These are phyloP conservation scores for Talaromyces rugulosus DNA, from an alignment of 2,329 filamentous ascomycete species.

Conservation along the genomic window DNA sequence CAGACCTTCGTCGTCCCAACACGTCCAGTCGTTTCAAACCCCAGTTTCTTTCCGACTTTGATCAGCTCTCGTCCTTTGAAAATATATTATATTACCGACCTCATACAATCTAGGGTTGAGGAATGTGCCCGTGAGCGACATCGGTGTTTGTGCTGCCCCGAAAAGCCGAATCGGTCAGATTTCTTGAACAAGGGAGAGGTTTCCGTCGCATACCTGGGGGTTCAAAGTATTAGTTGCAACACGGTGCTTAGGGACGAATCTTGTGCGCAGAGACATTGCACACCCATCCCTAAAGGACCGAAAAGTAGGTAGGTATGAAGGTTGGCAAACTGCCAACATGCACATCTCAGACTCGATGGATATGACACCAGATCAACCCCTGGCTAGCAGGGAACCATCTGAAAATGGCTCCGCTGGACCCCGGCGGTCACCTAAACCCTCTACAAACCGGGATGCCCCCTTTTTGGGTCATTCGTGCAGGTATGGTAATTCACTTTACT, in stretches of 20 bases:
- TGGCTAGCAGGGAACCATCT: constrained; percentile 15
- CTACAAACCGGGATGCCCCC: constrained; percentile 29
- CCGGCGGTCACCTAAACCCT: constrained; percentile 30
- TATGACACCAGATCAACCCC: constrained; percentile 17
- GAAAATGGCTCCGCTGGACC: constrained; percentile 17
- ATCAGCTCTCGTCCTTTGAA: background rate
- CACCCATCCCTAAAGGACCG: background rate
- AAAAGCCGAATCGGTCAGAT: background rate
- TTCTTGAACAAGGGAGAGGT: background rate
- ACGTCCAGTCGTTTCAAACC: background rate
- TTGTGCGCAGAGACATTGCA: background rate
- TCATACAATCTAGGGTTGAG: background rate
- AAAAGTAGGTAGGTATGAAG: constrained; percentile 11
- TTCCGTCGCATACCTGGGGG: background rate
- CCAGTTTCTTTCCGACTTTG: background rate
- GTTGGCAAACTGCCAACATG: constrained; percentile 17
- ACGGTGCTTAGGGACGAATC: background rate
- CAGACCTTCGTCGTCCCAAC: background rate
- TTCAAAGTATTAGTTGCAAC: background rate
- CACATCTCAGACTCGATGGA: constrained; percentile 15
- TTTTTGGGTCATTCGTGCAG: constrained; percentile 41
- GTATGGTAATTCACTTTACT: constrained; percentile 21
- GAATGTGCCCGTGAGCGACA: background rate
- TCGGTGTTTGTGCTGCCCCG: background rate
- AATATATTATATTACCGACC: background rate